phyloP scores from a whole-genome alignment of 441 rosid species.

The Erodium moschatum region DNA sequence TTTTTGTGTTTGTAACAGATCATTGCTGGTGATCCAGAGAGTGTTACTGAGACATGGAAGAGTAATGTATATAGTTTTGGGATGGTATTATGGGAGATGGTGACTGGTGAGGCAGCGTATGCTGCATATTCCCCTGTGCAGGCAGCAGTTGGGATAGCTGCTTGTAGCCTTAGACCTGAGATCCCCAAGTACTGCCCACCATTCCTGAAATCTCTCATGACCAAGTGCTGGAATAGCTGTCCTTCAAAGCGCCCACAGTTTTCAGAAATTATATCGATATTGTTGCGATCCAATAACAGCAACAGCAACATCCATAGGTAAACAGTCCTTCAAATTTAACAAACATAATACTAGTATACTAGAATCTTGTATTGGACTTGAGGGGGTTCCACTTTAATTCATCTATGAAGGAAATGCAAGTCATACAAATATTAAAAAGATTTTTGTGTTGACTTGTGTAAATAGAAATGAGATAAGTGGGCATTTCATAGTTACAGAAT shows the following conservation, averaged over 20 bases:
- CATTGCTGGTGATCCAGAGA: slow-evolving; percentile 91
- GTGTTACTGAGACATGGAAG: slow-evolving; percentile 86
- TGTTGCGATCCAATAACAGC: slow-evolving; percentile 23
- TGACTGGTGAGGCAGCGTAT: slow-evolving; percentile 83
- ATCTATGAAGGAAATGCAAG: too few relatives aligned
- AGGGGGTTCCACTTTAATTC: too few relatives aligned
- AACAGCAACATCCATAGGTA: too few relatives aligned
- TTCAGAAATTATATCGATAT: slow-evolving; percentile 44
- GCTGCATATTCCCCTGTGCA: slow-evolving; percentile 84
- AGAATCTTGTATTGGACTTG: too few relatives aligned
- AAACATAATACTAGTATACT: too few relatives aligned
- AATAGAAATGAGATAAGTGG: too few relatives aligned
- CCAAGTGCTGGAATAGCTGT: slow-evolving; percentile 66
- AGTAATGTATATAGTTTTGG: slow-evolving; percentile 90
- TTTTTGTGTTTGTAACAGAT: slow-evolving; percentile 42
- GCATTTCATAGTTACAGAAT: too few relatives aligned
- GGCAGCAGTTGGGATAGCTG: slow-evolving; percentile 92
- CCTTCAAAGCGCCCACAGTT: slow-evolving; percentile 80
- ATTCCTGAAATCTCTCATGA: slow-evolving; percentile 58
- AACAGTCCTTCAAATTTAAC: too few relatives aligned
- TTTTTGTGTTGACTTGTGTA: too few relatives aligned
- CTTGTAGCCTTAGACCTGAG: slow-evolving; percentile 87
- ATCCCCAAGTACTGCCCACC: slow-evolving; percentile 88
- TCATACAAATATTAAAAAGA: too few relatives aligned
- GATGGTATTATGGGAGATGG: slow-evolving; percentile 95